Evolutionary conservation across 2,329 filamentous ascomycete species (phyloP), one percentile per base, ranked within the genome.

Genomic region (Colletotrichum paranaense): DNA sequence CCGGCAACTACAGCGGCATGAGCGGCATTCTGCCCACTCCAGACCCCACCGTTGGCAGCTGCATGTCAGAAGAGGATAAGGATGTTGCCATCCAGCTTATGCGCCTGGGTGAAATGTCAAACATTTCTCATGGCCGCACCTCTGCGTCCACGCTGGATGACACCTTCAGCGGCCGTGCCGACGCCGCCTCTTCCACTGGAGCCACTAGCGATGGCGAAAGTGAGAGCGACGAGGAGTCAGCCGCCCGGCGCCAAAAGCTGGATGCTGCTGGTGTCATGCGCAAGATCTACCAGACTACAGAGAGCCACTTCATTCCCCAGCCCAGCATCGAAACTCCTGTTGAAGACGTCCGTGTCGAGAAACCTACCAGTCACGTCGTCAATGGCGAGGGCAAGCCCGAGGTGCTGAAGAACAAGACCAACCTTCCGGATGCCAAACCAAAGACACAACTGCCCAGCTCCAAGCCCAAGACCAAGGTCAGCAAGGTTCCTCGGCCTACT

Each of bases 21-120:
- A 52, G 81, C 12, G 91, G 92, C 67, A 90, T 97, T 77, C 87
- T 98, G 75, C 95, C 95, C 24, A 99, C 97, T 2, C 97, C 97
- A 30, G 97, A 98, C 78, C 96, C 96, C n/a, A 99, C 97, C 14
- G 94, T 98, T 78, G 94, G 94, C 67, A 98, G 96, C 84, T 97
- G 95, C 82, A 96, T 99, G 82, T 98, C 96, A 16, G 97, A 99
- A 81, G 97, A 99, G 83, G 91, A 92, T 77, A 92, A 92, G 80
- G 97, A 99, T 83, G 97, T 98, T 75, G 97, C 97, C 70, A 92
- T 98, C 80, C 97, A 98, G 84, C 88, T 99, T 79, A 98, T 99
- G 92, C 93, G 96, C 77, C 90, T 99, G 67, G 95, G 97, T 58
- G 95, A 98, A 81, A 94, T 95, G 78, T 97, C 95, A 69, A 97